Evolutionary conservation across 495 filamentous ascomycete genomes (phyloP).

Genomic region (Eremomyces bilateralis): DNA sequence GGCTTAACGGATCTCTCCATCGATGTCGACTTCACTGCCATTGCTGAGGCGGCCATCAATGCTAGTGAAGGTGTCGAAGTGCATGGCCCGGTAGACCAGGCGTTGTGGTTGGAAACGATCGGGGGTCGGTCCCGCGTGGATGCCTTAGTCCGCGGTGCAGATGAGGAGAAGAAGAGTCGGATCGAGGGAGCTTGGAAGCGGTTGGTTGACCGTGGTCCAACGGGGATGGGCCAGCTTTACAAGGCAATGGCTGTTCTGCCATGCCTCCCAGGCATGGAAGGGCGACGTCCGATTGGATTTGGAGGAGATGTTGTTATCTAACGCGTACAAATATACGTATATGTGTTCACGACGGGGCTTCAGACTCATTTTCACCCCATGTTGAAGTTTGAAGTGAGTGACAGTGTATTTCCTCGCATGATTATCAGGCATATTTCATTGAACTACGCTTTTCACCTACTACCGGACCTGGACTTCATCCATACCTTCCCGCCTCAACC

Average conservation of each 20-base stretch:
- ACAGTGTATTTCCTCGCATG: no score
- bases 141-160: conserved; percentile 28
- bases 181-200: conserved; percentile 58
- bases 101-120: conserved; percentile 51
- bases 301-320: conserved; percentile 40
- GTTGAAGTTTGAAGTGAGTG: no score
- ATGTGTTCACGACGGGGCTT: no score
- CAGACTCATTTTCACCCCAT: no score
- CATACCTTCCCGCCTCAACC: no score
- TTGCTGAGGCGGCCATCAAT: conserved; percentile 59
- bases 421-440: no score
- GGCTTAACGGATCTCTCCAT: conserved; percentile 71
- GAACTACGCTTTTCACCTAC: no score
- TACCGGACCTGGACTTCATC: no score
- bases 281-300: conserved; percentile 69
- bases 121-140: conserved; percentile 61
- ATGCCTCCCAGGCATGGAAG: conserved; percentile 52
- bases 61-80: conserved; percentile 67
- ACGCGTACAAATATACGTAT: no score
- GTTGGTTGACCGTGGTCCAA: conserved; percentile 52
- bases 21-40: conserved; percentile 73
- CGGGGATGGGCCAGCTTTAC: conserved; percentile 84
- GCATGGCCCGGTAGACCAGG: conserved; percentile 83
- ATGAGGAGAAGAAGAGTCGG: conserved; percentile 22
- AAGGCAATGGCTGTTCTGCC: conserved; percentile 84